Conservation (phyloP, 2,329 filamentous ascomycete genomes). For the Chrysoporthe deuterocubensis region DNA sequence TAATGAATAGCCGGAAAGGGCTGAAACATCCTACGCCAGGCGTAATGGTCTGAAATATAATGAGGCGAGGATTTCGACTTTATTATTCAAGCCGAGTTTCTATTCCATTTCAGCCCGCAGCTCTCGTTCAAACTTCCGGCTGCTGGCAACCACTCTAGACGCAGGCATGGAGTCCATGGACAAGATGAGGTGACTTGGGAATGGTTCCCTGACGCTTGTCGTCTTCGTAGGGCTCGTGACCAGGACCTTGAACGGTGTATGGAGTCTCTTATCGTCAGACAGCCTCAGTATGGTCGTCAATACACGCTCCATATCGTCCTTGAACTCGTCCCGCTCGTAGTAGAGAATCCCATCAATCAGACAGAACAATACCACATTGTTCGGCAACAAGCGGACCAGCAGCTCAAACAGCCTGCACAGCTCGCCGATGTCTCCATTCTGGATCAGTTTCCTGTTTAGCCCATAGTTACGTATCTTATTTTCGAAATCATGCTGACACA, state of each 20-base stretch:
- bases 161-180: neutral
- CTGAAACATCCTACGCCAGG: too few species aligned
- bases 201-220: neutral
- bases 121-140: too few species aligned
- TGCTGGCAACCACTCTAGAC: neutral
- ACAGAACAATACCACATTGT: neutral
- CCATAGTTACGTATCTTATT: neutral
- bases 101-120: too few species aligned
- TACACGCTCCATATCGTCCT: neutral
- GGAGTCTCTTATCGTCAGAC: neutral
- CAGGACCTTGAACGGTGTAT: conserved; percentile 2
- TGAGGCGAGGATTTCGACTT: too few species aligned
- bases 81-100: too few species aligned
- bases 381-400: neutral
- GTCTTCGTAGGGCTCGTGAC: conserved; percentile 15
- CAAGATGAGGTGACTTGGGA: neutral
- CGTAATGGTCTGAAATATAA: too few species aligned
- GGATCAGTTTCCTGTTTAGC: neutral
- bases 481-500: neutral
- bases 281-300: neutral
- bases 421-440: neutral
- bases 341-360: conserved; percentile 11
- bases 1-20: too few species aligned
- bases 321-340: conserved; percentile 1
- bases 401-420: neutral